These are phyloP conservation scores for Epichloe coenophiala DNA, from an alignment of 2,329 filamentous ascomycete species.

Conservation along the genomic window DNA sequence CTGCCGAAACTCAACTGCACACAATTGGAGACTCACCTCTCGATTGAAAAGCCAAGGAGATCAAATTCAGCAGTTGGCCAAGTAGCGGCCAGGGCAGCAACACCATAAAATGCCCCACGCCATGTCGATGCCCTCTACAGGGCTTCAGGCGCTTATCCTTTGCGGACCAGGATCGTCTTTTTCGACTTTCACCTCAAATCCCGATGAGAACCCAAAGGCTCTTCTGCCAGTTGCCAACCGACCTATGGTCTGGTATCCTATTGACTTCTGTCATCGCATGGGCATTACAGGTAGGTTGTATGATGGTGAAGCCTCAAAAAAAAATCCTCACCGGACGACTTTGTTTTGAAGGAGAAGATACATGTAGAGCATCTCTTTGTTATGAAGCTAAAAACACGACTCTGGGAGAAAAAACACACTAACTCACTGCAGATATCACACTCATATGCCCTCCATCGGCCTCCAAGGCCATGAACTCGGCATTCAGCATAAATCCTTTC, in stretches of 20 bases:
- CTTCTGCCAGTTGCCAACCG: conserved; percentile 71
- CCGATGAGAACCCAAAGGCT: conserved; percentile 70
- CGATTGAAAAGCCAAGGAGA: neutral
- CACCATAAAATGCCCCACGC: conserved; percentile 55
- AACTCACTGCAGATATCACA: conserved; percentile 37
- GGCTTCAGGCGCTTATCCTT: conserved; percentile 71
- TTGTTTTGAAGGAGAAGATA: neutral
- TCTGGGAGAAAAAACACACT: neutral
- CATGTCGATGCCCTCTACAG: conserved; percentile 56
- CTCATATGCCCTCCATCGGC: conserved; percentile 53
- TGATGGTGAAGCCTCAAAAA: no score
- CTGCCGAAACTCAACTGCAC: neutral
- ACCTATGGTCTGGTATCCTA: conserved; percentile 81
- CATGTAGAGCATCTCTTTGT: neutral
- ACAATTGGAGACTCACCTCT: neutral
- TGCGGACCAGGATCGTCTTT: conserved; percentile 74
- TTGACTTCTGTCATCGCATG: conserved; percentile 74
- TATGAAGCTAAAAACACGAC: no score
- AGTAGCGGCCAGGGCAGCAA: neutral
- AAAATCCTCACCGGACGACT: no score
- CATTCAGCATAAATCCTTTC: conserved; percentile 65
- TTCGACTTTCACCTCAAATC: conserved; percentile 68
- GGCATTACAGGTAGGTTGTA: conserved; percentile 53
- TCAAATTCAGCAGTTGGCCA: neutral
- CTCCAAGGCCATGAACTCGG: conserved; percentile 50